Conservation (phyloP, 1,284 basidiomycete species). For the Hymenochaete sp. region DNA sequence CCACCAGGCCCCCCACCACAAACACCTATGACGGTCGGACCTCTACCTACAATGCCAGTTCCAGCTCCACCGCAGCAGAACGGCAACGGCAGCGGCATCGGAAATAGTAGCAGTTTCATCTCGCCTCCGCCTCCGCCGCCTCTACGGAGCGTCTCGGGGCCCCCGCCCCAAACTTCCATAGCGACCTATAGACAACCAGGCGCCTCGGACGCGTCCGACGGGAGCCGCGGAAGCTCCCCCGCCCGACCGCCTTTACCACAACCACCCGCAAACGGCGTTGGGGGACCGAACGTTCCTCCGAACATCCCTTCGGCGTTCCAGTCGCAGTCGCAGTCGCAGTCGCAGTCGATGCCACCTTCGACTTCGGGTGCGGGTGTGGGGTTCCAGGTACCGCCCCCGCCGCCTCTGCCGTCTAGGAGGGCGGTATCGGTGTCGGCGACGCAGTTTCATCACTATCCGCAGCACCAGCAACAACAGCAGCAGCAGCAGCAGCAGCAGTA, state of each 20-base stretch:
- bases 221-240: slow-evolving; percentile 10
- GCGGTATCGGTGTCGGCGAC: slow-evolving; percentile 12
- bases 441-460: background rate
- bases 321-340: background rate
- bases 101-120: too few relatives aligned
- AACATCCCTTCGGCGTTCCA: too few relatives aligned
- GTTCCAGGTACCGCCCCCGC: slow-evolving; percentile 25
- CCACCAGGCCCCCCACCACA: slow-evolving; percentile 16
- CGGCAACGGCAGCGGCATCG: too few relatives aligned
- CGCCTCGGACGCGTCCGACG: slow-evolving; percentile 3
- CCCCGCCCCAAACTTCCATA: slow-evolving; percentile 10
- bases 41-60: slow-evolving; percentile 5
- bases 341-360: slow-evolving; percentile 4
- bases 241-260: slow-evolving; percentile 13
- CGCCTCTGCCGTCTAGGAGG: slow-evolving; percentile 16
- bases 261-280: too few relatives aligned
- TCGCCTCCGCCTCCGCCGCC: slow-evolving; percentile 16
- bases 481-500: slow-evolving; percentile 19
- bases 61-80: too few relatives aligned
- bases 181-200: slow-evolving; percentile 8
- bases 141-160: slow-evolving; percentile 10
- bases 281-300: too few relatives aligned
- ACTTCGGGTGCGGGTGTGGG: slow-evolving; percentile 1
- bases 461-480: slow-evolving; percentile 23
- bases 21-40: slow-evolving; percentile 10